Evolutionary conservation across 108 stramenopile genomes (phyloP), one percentile per base, ranked within the genome.

Genomic region (Cyclostephanos tholiformis): DNA sequence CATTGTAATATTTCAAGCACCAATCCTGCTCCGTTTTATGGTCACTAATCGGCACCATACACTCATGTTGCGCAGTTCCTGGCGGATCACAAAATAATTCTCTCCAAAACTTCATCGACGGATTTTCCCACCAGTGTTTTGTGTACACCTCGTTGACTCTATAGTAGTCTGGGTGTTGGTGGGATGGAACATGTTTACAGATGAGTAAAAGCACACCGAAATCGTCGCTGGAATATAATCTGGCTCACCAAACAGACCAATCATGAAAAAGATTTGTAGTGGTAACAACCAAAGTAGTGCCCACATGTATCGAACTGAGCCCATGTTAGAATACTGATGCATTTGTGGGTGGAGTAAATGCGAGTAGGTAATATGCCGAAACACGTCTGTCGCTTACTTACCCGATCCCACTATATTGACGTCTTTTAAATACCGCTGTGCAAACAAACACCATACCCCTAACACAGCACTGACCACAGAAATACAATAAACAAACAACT

Each of bases 221-320:
- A n/a, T n/a, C n/a, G n/a, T n/a, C n/a, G n/a, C n/a, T n/a, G n/a
- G n/a, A n/a, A n/a, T n/a, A n/a, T n/a, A n/a, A n/a, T n/a, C n/a
- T n/a, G n/a, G n/a, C n/a, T n/a, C n/a, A n/a, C n/a, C n/a, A 68
- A 84, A 80, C 27, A 84, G 38, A 20, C 75, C 76, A 50, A 84
- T 80, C 66, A 61, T 66, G 29, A 80, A 44, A 44, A 82, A 82
- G 12, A 83, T 76, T 29, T 83, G 78, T 20, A 86, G 46, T 7
- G 85, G 85, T 43, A 86, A 32, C 10, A 86, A 52, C 87, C 88
- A 93, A 23, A 89, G 78, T 44, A 93, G 51, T 22, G 69, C 65
- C 93, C 93, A 94, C 63, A 91, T 74, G 52, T 84, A 94, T 14
- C 89, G 82, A 72, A 91, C 85, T 55, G 53, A 55, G 22, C 19